Conservation (phyloP, 768 basidiomycete species). For the Mycena sanguinolenta region DNA sequence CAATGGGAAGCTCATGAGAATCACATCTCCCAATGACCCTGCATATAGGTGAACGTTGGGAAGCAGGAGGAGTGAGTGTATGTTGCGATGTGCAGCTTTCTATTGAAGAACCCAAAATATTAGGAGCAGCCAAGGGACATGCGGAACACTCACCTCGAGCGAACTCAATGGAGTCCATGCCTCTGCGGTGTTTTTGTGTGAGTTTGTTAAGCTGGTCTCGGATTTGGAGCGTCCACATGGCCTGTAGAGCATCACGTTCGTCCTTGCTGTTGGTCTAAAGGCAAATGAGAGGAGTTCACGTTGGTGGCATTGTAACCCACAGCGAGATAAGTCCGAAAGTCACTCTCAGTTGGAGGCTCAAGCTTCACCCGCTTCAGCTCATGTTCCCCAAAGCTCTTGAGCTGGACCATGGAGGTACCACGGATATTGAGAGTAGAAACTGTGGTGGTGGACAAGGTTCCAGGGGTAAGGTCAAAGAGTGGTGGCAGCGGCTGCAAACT, state of each 20-base stretch:
- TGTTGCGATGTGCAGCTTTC: conserved; percentile 15
- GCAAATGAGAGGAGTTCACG: background rate
- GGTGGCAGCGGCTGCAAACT: background rate
- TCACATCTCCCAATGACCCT: conserved; percentile 12
- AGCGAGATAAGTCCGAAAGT: conserved; percentile 17
- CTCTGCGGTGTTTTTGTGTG: conserved; percentile 13
- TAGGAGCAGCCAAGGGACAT: background rate
- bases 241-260: conserved; percentile 8
- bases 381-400: conserved; percentile 23
- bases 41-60: conserved; percentile 22
- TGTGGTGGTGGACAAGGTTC: background rate
- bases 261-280: conserved; percentile 14
- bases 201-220: conserved; percentile 17
- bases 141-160: conserved; percentile 12
- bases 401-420: conserved; percentile 17
- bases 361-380: conserved; percentile 20
- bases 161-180: conserved; percentile 11
- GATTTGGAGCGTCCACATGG: conserved; percentile 15
- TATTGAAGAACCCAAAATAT: background rate
- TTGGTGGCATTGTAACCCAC: background rate
- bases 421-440: conserved; percentile 1
- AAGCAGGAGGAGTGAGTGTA: conserved; percentile 16
- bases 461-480: background rate
- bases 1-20: background rate
- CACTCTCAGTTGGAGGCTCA: conserved; percentile 3